Base-by-base conservation (phyloP, 2,329 filamentous ascomycete genomes). In the Hymenoscyphus fructigenus region DNA sequence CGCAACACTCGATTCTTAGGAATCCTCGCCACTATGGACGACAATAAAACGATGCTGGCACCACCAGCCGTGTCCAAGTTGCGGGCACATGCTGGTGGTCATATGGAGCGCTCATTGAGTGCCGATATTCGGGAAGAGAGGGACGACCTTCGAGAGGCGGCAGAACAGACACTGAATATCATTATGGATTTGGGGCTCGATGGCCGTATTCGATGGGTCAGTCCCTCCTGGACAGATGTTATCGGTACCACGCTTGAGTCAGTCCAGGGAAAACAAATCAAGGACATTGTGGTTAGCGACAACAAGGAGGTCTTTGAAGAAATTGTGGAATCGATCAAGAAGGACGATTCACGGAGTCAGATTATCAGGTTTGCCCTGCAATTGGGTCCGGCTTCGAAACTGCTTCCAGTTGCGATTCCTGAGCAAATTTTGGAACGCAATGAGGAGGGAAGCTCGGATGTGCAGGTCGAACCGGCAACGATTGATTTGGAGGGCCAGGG, bases 151-250 rank as follows among this genome's bases (percentile, higher is more conserved):
- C 93, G 93, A 75, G 92, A 97, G 80, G 95, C 94, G 50, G 95
- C 94, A 60, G 94, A 98, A 79, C 92, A 97, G 80, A 97, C 93
- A 26, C 84, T 97, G 76, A 99, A 98, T 78, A 91, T 96, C 69
- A 97, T 99, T 76, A 85, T 99, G 75, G 94, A 99, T 79, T 84
- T 99, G 69, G 92, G 93, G 74, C 85, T 98, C 63, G 91, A 97
- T 75, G 92, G 92, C 69, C 90, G 88, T 67, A 90, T 99, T 73
- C 91, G 93, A 79, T 99, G 95, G 92, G 93, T 96, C 72, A 98
- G 94, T 76, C 92, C 93, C 14, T 97, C 94, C 17, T 99, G 95
- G 95, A 86, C 87, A 66, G 93, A 98, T 73, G 90, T 99, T 59
- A 90, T 98, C 66, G 95, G 95, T 65, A 94, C 91, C 3, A 80